Percentiles rank a stretch among this genome's conserved stretches.
Evolutionary conservation across 2,329 filamentous ascomycete genomes (phyloP).

Genomic region (Alternaria gansuensis): DNA sequence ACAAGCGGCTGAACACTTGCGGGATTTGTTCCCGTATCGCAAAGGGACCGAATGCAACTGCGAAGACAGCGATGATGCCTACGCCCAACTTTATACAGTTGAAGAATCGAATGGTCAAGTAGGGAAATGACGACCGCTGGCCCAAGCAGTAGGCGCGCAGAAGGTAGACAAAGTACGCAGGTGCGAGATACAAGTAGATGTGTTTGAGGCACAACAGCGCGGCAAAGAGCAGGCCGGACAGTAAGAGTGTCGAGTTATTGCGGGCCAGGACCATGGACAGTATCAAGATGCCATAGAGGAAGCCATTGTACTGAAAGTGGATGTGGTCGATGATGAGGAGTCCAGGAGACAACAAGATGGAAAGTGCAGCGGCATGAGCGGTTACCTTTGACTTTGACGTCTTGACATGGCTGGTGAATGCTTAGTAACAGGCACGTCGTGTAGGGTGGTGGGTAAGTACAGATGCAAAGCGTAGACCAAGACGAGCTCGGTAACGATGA

Average conservation of each 20-base stretch:
- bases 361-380: conserved; percentile 86
- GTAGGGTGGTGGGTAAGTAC: conserved; percentile 55
- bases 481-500: conserved; percentile 84
- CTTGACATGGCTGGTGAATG: conserved; percentile 71
- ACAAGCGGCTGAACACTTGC: conserved; percentile 84
- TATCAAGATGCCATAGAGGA: conserved; percentile 90
- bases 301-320: conserved; percentile 98
- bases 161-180: conserved; percentile 93
- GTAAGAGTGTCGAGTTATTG: conserved; percentile 75
- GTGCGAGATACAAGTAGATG: conserved; percentile 95
- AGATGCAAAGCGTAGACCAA: conserved; percentile 82
- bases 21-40: conserved; percentile 80
- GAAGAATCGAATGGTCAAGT: conserved; percentile 70
- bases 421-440: conserved; percentile 23
- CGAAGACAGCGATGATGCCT: conserved; percentile 76
- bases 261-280: conserved; percentile 85
- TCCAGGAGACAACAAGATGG: conserved; percentile 88
- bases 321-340: conserved; percentile 98
- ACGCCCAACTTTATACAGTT: conserved; percentile 86
- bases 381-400: conserved; percentile 77
- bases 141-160: conserved; percentile 90
- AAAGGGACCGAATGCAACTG: conserved; percentile 89
- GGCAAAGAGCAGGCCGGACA: conserved; percentile 85
- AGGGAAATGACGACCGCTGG: conserved; percentile 75
- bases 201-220: conserved; percentile 92